Evolutionary conservation across 2,329 filamentous ascomycete species (phyloP), one percentile per base, ranked within the genome.

Genomic region (Hypoxylon sp.): DNA sequence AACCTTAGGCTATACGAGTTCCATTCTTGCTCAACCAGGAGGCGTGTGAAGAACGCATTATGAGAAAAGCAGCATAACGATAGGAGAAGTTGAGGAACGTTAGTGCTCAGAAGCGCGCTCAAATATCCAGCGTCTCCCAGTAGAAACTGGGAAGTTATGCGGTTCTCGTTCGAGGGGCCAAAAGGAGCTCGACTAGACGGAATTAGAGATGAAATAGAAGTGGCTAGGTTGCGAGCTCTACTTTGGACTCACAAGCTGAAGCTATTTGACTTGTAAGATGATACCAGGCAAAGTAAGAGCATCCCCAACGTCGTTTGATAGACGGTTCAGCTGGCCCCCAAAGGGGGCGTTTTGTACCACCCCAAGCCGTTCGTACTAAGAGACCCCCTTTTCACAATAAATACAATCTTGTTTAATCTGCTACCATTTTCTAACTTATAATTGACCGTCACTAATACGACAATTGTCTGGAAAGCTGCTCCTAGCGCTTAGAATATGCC

Each of bases 51-150:
- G 1, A 75, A 41, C 0, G 43, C 29, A 21, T 73, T 70, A 29
- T 73, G 69, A 0, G 66, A 45, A 4, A 74, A 70, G 29, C 73
- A 74, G n/a, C 51, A 67, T 1, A 71, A 32, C 6, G 70, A 71
- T 8, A 74, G 39, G 1, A 73, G 19, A 8, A 73, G 39, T 25
- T 75, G 71, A 5, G 71, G 71, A 1, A 58, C 7, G 50, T 74
- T 73, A 8, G 64, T 57, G 19, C 56, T 23, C 0, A 72, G 2
- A n/a, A 71, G 61, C 2, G 57, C n/a, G 2, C 6, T 12, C 3
- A 63, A 7, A 25, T 64, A 65, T 21, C 47, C 30, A 12, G 9
- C 12, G 3, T 14, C 29, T 12, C 23, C n/a, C 5, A 62, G 3
- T 1, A n/a, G 3, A 16, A 41, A 19, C 19, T 4, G 6, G 1